phyloP scores from a whole-genome alignment of 208 protist species.

The Chromosphaera perkinsii region DNA sequence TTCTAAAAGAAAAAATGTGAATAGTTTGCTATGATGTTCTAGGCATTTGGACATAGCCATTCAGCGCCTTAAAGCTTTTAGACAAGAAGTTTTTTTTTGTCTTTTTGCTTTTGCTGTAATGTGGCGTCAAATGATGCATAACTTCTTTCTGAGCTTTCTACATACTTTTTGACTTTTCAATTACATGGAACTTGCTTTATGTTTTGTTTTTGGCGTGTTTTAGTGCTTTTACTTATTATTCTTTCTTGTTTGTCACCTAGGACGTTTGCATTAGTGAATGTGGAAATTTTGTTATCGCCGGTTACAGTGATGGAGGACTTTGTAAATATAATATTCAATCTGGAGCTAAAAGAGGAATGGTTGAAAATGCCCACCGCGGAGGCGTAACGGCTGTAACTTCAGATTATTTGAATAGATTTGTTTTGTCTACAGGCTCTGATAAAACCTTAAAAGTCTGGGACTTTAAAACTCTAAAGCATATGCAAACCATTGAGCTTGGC shows the following conservation, averaged over 20 bases:
- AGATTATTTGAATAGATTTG: conserved; percentile 10
- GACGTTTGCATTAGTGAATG: conserved; percentile 14
- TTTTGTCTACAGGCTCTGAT: background rate
- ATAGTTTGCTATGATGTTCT: too few species aligned
- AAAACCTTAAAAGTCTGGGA: conserved; percentile 17
- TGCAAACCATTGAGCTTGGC: conserved; percentile 13
- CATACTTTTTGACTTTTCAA: too few species aligned
- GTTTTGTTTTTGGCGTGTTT: too few species aligned
- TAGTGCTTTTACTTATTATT: background rate
- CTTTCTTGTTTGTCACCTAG: background rate
- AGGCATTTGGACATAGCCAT: too few species aligned
- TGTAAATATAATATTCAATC: conserved; percentile 31
- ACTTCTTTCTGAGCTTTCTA: too few species aligned
- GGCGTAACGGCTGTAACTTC: conserved; percentile 5
- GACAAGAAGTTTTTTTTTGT: too few species aligned
- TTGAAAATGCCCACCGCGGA: background rate
- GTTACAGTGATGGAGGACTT: conserved; percentile 12
- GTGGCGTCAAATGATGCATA: too few species aligned
- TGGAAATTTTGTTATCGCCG: conserved; percentile 32
- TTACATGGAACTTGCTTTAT: too few species aligned
- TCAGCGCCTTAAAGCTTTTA: too few species aligned
- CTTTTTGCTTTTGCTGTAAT: too few species aligned
- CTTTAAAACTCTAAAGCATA: conserved; percentile 1
- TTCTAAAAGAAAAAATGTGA: too few species aligned
- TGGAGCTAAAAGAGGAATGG: background rate